Evolutionary conservation across 23 red algal genomes (phyloP).

Genomic region (Agarophyton chilense): DNA sequence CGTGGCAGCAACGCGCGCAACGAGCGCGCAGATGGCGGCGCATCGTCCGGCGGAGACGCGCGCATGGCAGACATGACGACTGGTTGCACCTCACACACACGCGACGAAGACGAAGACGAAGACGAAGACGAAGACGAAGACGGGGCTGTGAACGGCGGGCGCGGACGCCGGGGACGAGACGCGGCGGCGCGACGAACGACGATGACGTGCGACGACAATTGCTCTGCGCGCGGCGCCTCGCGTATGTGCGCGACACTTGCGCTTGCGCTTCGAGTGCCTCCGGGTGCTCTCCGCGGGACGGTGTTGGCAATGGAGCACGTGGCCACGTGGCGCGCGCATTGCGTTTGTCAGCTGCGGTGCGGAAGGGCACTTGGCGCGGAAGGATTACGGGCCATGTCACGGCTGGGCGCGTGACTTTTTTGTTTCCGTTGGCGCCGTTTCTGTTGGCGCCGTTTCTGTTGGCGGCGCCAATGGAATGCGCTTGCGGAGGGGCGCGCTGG

Average conservation of each 20-base stretch:
- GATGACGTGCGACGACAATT: neutral
- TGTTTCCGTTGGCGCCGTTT: no score
- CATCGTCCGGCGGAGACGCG: neutral
- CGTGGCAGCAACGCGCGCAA: neutral
- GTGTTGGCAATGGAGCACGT: neutral
- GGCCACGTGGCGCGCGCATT: constrained; percentile 16
- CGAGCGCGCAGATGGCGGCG: constrained; percentile 5
- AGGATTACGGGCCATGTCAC: no score
- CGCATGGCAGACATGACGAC: no score
- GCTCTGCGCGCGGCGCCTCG: no score
- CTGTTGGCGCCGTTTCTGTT: no score
- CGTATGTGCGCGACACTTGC: no score
- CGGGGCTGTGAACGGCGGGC: neutral
- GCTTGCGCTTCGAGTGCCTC: neutral
- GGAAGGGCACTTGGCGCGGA: no score
- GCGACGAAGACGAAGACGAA: neutral
- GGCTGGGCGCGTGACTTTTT: no score
- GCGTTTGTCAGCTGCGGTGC: neutral
- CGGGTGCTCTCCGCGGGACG: neutral
- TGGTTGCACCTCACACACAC: no score
- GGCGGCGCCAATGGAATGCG: no score
- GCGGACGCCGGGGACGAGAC: neutral
- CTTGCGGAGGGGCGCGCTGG: no score
- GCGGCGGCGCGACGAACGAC: neutral
- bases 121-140: neutral